Conservation (phyloP, 2,329 filamentous ascomycete genomes). For the Penicillium sp. region DNA sequence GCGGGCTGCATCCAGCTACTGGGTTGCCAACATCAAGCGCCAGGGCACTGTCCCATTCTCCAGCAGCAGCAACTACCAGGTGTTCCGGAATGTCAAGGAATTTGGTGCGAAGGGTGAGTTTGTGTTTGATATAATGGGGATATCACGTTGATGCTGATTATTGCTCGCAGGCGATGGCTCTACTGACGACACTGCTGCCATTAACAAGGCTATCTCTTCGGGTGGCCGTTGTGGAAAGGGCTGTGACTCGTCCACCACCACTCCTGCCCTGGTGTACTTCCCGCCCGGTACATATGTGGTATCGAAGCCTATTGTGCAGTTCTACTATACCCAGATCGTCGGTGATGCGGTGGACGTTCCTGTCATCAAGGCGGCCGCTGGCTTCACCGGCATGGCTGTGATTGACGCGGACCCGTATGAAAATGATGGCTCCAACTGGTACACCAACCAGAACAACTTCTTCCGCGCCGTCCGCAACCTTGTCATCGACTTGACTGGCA, state of each 20-base stretch:
- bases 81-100: conserved; percentile 75
- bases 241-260: conserved; percentile 80
- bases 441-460: conserved; percentile 78
- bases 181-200: conserved; percentile 82
- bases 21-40: conserved; percentile 67
- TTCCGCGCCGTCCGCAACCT: conserved; percentile 81
- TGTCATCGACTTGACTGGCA: conserved; percentile 68
- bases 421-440: conserved; percentile 66
- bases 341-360: conserved; percentile 73
- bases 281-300: conserved; percentile 82
- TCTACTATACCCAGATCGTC: conserved; percentile 91
- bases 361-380: conserved; percentile 67
- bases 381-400: conserved; percentile 80
- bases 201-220: conserved; percentile 77
- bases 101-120: conserved; percentile 69
- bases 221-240: conserved; percentile 74
- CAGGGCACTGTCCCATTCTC: conserved; percentile 67
- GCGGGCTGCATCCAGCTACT: conserved; percentile 55
- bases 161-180: conserved; percentile 55
- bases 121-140: neutral
- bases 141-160: conserved; percentile 20
- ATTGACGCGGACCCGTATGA: conserved; percentile 87
- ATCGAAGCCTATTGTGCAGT: conserved; percentile 72
- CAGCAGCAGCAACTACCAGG: conserved; percentile 57
- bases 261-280: conserved; percentile 87